These are phyloP conservation scores for Diversispora eburnea DNA, from an alignment of 192 early-diverging fungal genomes.

Conservation along the genomic window DNA sequence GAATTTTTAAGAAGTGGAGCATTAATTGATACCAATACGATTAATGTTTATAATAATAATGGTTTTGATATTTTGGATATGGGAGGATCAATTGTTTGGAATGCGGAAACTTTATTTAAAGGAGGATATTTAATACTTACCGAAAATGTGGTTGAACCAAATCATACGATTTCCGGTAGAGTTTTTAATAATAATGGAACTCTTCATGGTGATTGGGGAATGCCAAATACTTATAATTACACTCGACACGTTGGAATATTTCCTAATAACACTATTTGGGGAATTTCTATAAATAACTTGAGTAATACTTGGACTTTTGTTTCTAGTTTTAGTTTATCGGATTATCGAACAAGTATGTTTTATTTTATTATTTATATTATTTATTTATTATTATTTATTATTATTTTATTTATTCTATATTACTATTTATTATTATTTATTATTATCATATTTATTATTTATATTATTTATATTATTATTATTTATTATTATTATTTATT, in stretches of 20 bases:
- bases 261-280: constrained; percentile 7
- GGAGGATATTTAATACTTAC: constrained; percentile 2
- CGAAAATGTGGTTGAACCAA: background rate
- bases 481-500: background rate
- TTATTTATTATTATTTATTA: too few relatives aligned
- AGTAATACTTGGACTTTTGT: background rate
- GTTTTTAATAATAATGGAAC: background rate
- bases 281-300: background rate
- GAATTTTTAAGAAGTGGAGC: background rate
- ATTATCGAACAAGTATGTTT: background rate
- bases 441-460: background rate
- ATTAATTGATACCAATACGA: too few relatives aligned
- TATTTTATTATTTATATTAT: background rate
- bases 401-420: too few relatives aligned
- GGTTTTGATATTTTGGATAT: background rate
- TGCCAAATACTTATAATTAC: background rate
- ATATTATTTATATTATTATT: too few relatives aligned
- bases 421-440: too few relatives aligned
- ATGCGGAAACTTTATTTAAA: background rate
- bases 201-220: background rate
- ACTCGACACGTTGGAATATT: background rate
- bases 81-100: background rate
- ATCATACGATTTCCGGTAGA: background rate
- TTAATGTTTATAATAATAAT: too few relatives aligned
- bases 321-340: background rate